Percentiles rank a stretch among this genome's conserved stretches.
phyloP scores from a whole-genome alignment of 345 rosid genomes.

The Euphorbia pulcherrima region DNA sequence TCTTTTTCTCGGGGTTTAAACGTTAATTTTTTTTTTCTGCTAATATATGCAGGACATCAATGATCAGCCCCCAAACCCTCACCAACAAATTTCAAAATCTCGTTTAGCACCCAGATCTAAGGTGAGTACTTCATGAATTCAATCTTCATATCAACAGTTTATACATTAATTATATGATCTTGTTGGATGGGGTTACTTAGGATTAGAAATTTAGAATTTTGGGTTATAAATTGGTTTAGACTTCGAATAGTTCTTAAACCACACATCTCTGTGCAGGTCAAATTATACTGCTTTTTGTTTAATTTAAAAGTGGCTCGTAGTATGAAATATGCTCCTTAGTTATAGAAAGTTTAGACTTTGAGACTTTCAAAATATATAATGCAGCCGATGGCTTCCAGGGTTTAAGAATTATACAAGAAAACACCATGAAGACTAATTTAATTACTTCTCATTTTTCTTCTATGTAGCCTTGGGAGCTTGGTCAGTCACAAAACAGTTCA shows the following conservation, averaged over 20 bases:
- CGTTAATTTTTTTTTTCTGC: conserved; percentile 21
- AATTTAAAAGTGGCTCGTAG: conserved; percentile 12
- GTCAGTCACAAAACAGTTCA: conserved; percentile 43
- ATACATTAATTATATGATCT: conserved; percentile 1
- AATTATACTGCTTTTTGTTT: not conserved
- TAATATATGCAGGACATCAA: conserved; percentile 63
- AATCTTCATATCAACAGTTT: conserved; percentile 7
- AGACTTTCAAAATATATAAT: not conserved
- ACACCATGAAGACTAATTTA: conserved; percentile 2
- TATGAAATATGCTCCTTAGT: not conserved
- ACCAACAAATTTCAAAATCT: conserved; percentile 67
- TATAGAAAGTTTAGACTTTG: not conserved
- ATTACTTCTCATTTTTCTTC: conserved; percentile 1
- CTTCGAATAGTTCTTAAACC: not conserved
- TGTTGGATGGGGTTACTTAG: conserved; percentile 9
- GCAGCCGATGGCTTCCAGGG: not conserved
- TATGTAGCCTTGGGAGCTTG: conserved; percentile 76
- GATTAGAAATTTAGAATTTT: conserved; percentile 2
- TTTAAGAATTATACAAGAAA: not conserved
- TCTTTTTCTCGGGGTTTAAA: conserved; percentile 1
- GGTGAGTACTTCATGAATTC: conserved; percentile 39
- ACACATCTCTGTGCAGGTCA: not conserved
- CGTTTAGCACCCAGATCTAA: conserved; percentile 71
- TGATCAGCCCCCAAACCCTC: conserved; percentile 84
- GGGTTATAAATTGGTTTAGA: not conserved